Percentiles rank a stretch among this genome's conserved stretches.
These are phyloP conservation scores for Pleurostoma richardsiae DNA, from an alignment of 2,329 filamentous ascomycete genomes.

Conservation along the genomic window DNA sequence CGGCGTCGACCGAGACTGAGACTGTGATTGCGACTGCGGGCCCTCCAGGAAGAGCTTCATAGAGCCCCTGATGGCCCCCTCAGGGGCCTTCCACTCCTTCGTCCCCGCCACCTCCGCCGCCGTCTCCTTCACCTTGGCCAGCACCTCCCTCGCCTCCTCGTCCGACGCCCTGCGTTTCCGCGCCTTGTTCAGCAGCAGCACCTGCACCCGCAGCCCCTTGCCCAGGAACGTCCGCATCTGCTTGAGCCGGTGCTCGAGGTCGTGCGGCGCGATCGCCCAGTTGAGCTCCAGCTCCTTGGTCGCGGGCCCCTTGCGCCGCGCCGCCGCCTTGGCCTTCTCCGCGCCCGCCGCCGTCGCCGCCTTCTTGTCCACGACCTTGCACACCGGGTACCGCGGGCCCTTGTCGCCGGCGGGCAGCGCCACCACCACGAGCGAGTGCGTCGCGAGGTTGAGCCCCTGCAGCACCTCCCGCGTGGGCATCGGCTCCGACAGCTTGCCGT, in stretches of 20 bases:
- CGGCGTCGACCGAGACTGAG: too few species aligned
- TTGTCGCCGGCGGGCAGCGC: conserved; percentile 26
- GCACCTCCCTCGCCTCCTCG: conserved; percentile 56
- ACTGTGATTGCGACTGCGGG: too few species aligned
- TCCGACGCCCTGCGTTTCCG: conserved; percentile 52
- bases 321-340: conserved; percentile 35
- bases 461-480: conserved; percentile 34
- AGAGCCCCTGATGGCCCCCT: conserved; percentile 34
- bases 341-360: conserved; percentile 41
- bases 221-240: conserved; percentile 63
- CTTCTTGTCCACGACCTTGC: conserved; percentile 62
- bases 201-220: conserved; percentile 71
- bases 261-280: conserved; percentile 77
- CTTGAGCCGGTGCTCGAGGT: conserved; percentile 67
- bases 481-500: conserved; percentile 31
- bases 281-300: conserved; percentile 82
- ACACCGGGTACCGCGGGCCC: conserved; percentile 48
- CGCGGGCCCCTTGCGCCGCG: conserved; percentile 30
- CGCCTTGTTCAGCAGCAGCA: conserved; percentile 60
- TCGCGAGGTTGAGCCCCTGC: conserved; percentile 22
- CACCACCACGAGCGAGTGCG: conserved; percentile 35
- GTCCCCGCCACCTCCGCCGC: conserved; percentile 24
- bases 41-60: conserved; percentile 32
- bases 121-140: conserved; percentile 42
- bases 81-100: conserved; percentile 32